A percentile compares a stretch with the other conserved stretches of the same genome.
Evolutionary conservation across 192 early-diverging fungal genomes (phyloP).

Genomic region (Rhizophagus sp.): DNA sequence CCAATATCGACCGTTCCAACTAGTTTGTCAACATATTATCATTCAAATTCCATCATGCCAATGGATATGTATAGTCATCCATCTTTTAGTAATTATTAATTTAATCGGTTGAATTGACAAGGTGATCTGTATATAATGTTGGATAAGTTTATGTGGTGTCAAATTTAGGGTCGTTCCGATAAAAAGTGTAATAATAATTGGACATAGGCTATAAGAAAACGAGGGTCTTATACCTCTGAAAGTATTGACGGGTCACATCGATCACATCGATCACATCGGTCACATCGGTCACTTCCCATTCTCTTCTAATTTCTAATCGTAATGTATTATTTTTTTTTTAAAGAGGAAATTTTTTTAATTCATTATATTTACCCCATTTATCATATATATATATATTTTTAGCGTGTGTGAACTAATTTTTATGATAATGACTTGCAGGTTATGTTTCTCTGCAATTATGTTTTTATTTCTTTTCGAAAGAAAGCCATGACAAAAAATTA

Average conservation of each 20-base stretch:
- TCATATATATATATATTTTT: neutral
- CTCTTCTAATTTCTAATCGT: neutral
- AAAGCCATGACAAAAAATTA: neutral
- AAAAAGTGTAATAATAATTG: neutral
- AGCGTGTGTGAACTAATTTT: slow-evolving; percentile 12
- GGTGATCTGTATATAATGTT: neutral
- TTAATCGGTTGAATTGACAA: neutral
- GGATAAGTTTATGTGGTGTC: neutral
- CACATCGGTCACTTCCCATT: too few species aligned
- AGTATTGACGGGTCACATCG: neutral
- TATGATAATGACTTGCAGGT: neutral
- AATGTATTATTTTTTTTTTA: neutral
- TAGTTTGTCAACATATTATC: neutral
- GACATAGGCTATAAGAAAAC: neutral
- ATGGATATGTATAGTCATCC: neutral
- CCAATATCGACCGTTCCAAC: neutral
- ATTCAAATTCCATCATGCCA: neutral
- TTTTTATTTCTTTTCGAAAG: neutral
- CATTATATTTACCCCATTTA: slow-evolving; percentile 7
- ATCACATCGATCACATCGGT: too few species aligned
- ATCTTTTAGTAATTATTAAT: neutral
- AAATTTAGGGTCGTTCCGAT: too few species aligned
- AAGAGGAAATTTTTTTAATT: neutral
- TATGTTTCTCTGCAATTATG: too few species aligned
- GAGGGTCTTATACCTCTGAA: neutral